Conservation (phyloP, 495 filamentous ascomycete species). For the Letharia lupina region DNA sequence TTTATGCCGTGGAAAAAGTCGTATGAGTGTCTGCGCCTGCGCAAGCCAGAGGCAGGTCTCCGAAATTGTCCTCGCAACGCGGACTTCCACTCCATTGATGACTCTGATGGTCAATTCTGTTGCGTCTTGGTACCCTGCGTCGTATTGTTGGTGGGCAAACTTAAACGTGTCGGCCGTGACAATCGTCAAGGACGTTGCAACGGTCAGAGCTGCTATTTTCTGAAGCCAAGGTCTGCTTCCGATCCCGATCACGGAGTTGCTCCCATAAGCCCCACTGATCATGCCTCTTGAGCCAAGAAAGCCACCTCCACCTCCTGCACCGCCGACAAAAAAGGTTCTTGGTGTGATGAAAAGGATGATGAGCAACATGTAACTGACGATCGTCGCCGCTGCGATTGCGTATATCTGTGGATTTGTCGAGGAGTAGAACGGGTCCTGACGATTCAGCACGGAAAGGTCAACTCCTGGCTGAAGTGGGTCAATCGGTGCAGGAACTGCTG, state of each 20-base stretch:
- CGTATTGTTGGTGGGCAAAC: constrained; percentile 73
- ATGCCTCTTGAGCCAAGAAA: constrained; percentile 77
- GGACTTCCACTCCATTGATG: constrained; percentile 71
- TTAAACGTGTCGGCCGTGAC: constrained; percentile 83
- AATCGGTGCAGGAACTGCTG: constrained; percentile 25
- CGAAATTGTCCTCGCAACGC: constrained; percentile 81
- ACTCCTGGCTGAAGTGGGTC: constrained; percentile 22
- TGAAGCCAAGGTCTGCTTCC: constrained; percentile 92
- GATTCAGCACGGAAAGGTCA: constrained; percentile 44
- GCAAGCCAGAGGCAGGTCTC: constrained; percentile 95
- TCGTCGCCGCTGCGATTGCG: constrained; percentile 80
- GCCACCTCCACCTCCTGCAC: constrained; percentile 54
- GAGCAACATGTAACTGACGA: constrained; percentile 87
- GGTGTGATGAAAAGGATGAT: constrained; percentile 91
- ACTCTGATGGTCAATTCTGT: constrained; percentile 62
- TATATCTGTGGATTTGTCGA: constrained; percentile 87
- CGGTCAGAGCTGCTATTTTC: constrained; percentile 83
- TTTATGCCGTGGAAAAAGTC: constrained; percentile 89
- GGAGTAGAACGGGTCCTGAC: constrained; percentile 81
- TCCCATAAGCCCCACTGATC: constrained; percentile 65
- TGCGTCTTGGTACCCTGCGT: constrained; percentile 63
- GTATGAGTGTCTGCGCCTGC: constrained; percentile 91
- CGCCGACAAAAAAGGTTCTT: constrained; percentile 79
- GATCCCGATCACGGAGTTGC: constrained; percentile 69
- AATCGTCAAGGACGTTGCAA: constrained; percentile 86